phyloP scores from a whole-genome alignment of 1,139 yeast genomes.

The Lodderomyces beijingensis region DNA sequence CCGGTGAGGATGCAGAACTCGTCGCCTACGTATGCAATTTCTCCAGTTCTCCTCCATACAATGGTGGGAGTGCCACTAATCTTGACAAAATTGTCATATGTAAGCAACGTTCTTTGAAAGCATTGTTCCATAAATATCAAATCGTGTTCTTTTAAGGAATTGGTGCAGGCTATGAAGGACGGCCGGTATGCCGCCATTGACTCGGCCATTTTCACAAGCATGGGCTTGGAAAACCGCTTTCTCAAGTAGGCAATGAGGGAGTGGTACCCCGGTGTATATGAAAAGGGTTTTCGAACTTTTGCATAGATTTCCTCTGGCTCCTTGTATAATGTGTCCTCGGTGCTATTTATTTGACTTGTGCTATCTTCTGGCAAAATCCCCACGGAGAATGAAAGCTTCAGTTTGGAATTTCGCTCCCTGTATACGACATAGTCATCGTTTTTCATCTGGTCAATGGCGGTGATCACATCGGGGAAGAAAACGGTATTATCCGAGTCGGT shows the following conservation, averaged over 20 bases:
- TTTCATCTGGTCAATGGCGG: slow-evolving; percentile 43
- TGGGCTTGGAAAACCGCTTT: slow-evolving; percentile 62
- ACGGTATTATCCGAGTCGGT: slow-evolving; percentile 27
- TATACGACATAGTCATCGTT: slow-evolving; percentile 38
- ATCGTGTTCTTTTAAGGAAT: slow-evolving; percentile 84
- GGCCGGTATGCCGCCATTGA: slow-evolving; percentile 90
- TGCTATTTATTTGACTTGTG: slow-evolving; percentile 13
- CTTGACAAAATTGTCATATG: slow-evolving; percentile 79
- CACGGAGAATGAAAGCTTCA: slow-evolving; percentile 52
- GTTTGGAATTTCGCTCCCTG: slow-evolving; percentile 35
- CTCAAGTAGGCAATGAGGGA: slow-evolving; percentile 70
- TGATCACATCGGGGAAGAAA: slow-evolving; percentile 53
- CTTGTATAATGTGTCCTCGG: slow-evolving; percentile 29
- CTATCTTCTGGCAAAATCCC: slow-evolving; percentile 39
- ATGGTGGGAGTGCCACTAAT: slow-evolving; percentile 92
- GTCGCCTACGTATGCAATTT: slow-evolving; percentile 88
- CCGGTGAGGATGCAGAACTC: slow-evolving; percentile 90
- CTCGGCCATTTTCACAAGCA: slow-evolving; percentile 79
- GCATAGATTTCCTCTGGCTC: slow-evolving; percentile 83
- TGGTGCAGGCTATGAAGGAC: slow-evolving; percentile 87
- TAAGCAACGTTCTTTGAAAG: slow-evolving; percentile 84
- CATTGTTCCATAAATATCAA: slow-evolving; percentile 94
- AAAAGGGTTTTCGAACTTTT: slow-evolving; percentile 67
- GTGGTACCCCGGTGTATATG: slow-evolving; percentile 90
- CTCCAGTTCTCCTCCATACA: slow-evolving; percentile 95